Percentiles rank a stretch among this genome's conserved stretches.
phyloP scores from a whole-genome alignment of 192 early-diverging fungal species.

The Coemansia sp. region DNA sequence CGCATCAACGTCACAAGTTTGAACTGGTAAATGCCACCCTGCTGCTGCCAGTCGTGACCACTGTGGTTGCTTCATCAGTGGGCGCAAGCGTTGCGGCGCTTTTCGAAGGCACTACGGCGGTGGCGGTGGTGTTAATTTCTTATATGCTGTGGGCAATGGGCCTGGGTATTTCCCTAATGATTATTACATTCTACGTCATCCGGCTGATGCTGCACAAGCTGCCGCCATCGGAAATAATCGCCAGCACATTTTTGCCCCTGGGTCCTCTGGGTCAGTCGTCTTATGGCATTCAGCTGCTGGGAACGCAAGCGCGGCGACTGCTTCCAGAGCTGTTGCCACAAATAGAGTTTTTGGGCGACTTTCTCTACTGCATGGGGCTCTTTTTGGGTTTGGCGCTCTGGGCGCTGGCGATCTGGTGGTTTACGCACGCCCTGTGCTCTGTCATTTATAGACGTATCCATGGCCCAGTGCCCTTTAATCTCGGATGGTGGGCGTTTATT shows the following conservation, averaged over 20 bases:
- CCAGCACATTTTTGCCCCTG: conserved; percentile 51
- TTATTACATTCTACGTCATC: conserved; percentile 51
- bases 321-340: conserved; percentile 29
- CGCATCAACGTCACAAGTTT: conserved; percentile 47
- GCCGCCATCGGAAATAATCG: conserved; percentile 55
- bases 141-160: conserved; percentile 56
- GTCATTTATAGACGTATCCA: conserved; percentile 28
- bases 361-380: conserved; percentile 33
- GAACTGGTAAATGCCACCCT: conserved; percentile 49
- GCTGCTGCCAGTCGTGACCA: conserved; percentile 55
- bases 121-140: conserved; percentile 35
- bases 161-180: conserved; percentile 39
- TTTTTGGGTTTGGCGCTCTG: conserved; percentile 46
- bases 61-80: conserved; percentile 48
- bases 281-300: conserved; percentile 53
- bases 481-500: conserved; percentile 61
- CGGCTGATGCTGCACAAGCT: conserved; percentile 51
- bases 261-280: conserved; percentile 56
- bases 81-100: conserved; percentile 41
- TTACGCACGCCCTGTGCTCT: conserved; percentile 41
- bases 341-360: conserved; percentile 26
- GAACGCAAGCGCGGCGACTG: conserved; percentile 30
- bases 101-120: conserved; percentile 11
- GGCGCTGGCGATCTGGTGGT: conserved; percentile 54
- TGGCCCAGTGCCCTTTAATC: conserved; percentile 49